These are phyloP conservation scores for Trichoderma gracile DNA, from an alignment of 2,329 filamentous ascomycete species.

Conservation along the genomic window DNA sequence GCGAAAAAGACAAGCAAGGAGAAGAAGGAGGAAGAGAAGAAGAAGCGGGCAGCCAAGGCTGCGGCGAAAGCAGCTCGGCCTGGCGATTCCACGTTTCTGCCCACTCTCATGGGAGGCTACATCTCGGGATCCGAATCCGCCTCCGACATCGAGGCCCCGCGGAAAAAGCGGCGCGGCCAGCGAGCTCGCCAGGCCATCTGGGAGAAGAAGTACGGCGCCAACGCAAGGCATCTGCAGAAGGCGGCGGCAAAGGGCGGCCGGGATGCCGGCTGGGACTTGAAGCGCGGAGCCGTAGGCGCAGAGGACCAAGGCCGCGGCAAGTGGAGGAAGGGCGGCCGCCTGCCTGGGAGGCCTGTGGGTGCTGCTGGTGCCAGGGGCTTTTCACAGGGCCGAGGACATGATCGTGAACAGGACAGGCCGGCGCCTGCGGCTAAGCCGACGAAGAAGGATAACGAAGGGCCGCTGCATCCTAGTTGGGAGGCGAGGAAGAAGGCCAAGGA, in stretches of 20 bases:
- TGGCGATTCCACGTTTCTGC: conserved; percentile 64
- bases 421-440: conserved; percentile 33
- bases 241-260: conserved; percentile 38
- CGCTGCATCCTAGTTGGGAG: conserved; percentile 50
- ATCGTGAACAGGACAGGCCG: conserved; percentile 29
- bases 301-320: conserved; percentile 41
- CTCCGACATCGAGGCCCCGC: conserved; percentile 65
- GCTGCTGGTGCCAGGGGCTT: not conserved
- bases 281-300: conserved; percentile 54
- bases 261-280: conserved; percentile 60
- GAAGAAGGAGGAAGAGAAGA: conserved; percentile 25
- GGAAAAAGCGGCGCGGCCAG: conserved; percentile 69
- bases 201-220: conserved; percentile 75
- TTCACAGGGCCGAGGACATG: conserved; percentile 16
- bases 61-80: conserved; percentile 29
- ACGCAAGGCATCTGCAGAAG: conserved; percentile 65
- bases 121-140: conserved; percentile 72
- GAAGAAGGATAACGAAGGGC: conserved; percentile 50
- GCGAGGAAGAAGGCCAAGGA: conserved; percentile 33
- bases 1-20: conserved; percentile 29
- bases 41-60: conserved; percentile 28
- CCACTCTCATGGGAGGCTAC: conserved; percentile 77
- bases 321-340: conserved; percentile 55
- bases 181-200: conserved; percentile 75
- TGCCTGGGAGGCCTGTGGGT: not conserved